Evolutionary conservation across 345 rosid species (phyloP).

Genomic region (Populus euphratica): DNA sequence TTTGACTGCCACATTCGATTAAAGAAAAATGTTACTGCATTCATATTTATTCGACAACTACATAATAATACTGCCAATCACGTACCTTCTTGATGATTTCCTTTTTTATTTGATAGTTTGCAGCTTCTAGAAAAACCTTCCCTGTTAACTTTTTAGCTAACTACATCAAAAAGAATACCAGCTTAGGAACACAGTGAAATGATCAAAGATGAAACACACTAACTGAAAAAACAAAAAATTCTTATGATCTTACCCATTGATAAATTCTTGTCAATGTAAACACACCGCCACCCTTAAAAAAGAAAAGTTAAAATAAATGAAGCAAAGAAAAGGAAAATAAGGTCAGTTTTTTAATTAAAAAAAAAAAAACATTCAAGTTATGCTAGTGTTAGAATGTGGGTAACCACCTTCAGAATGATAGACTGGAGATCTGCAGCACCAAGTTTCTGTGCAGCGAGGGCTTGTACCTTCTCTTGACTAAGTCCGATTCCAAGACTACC

Average conservation of each 20-base stretch:
- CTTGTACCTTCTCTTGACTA: conserved; percentile 61
- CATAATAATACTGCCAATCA: conserved; percentile 9
- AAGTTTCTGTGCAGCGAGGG: conserved; percentile 53
- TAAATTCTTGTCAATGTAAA: conserved; percentile 67
- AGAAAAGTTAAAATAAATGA: conserved; percentile 10
- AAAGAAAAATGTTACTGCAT: background rate
- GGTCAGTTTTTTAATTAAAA: background rate
- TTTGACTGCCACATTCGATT: background rate
- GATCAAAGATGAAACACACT: conserved; percentile 11
- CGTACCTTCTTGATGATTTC: conserved; percentile 70
- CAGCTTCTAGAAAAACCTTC: conserved; percentile 69
- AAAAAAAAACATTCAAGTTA: conserved; percentile 6
- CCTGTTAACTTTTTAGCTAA: conserved; percentile 59
- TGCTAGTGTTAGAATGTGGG: background rate
- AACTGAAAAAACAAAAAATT: conserved; percentile 3
- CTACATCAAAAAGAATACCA: conserved; percentile 37
- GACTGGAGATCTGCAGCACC: conserved; percentile 61
- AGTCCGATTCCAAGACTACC: conserved; percentile 66
- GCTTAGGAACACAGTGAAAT: conserved; percentile 7
- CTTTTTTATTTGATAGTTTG: conserved; percentile 74
- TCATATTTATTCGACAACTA: background rate
- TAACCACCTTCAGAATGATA: conserved; percentile 64
- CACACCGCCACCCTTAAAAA: conserved; percentile 65
- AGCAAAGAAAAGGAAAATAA: background rate
- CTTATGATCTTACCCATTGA: conserved; percentile 57